These are phyloP conservation scores for Suillus placidus DNA, from an alignment of 768 basidiomycete genomes.

Conservation along the genomic window DNA sequence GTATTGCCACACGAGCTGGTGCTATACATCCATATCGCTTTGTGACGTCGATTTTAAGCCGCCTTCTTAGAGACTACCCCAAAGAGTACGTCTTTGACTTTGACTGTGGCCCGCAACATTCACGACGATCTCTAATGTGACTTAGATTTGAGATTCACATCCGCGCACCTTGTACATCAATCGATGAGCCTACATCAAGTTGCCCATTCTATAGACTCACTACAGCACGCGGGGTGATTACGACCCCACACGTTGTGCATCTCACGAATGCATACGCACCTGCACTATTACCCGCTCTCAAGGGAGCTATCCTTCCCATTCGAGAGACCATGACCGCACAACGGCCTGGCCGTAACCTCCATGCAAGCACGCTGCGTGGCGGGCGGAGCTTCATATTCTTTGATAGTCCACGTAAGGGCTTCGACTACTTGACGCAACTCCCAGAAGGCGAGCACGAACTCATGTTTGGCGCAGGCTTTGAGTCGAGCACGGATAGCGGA, in stretches of 20 bases:
- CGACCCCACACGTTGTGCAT: slow-evolving; percentile 48
- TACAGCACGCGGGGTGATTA: slow-evolving; percentile 46
- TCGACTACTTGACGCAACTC: slow-evolving; percentile 74
- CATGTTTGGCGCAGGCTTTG: slow-evolving; percentile 69
- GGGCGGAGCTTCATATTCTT: slow-evolving; percentile 63
- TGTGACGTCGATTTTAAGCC: slow-evolving; percentile 59
- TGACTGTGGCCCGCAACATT: slow-evolving; percentile 18
- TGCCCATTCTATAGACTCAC: slow-evolving; percentile 39
- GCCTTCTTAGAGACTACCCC: slow-evolving; percentile 52
- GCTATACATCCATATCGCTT: slow-evolving; percentile 73
- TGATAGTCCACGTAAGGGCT: slow-evolving; percentile 44
- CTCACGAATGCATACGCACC: slow-evolving; percentile 60
- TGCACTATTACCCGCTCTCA: slow-evolving; percentile 46
- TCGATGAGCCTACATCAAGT: slow-evolving; percentile 30
- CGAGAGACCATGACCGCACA: slow-evolving; percentile 70
- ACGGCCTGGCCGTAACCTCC: slow-evolving; percentile 46
- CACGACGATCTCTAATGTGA: neutral
- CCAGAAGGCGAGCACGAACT: slow-evolving; percentile 47
- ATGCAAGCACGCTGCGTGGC: slow-evolving; percentile 21
- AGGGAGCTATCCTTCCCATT: slow-evolving; percentile 31
- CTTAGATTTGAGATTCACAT: slow-evolving; percentile 46
- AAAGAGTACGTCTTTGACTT: slow-evolving; percentile 32
- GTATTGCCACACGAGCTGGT: slow-evolving; percentile 56
- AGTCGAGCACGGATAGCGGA: slow-evolving; percentile 17
- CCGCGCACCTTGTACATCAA: slow-evolving; percentile 42